Evolutionary conservation across 2,329 filamentous ascomycete genomes (phyloP).

Genomic region (Balansia obtecta): DNA sequence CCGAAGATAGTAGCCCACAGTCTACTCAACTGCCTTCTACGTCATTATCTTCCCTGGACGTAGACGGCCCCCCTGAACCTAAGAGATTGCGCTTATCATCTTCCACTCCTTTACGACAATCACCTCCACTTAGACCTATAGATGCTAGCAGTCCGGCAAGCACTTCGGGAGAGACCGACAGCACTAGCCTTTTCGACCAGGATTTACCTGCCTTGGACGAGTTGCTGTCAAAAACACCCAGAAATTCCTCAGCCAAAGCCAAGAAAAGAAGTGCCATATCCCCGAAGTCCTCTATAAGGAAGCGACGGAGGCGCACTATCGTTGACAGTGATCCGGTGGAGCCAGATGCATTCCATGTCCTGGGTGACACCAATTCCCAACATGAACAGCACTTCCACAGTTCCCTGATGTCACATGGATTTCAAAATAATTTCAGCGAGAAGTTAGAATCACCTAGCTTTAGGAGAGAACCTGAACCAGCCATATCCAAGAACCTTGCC

Average conservation of each 20-base stretch:
- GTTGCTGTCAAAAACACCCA: conserved; percentile 15
- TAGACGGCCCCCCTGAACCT: conserved; percentile 10
- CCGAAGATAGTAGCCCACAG: conserved; percentile 38
- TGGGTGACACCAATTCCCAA: not conserved
- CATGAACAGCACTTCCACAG: not conserved
- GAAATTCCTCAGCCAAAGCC: conserved; percentile 6
- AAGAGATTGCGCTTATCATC: conserved; percentile 14
- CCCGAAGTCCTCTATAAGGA: conserved; percentile 16
- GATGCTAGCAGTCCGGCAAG: conserved; percentile 22
- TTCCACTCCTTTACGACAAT: conserved; percentile 18
- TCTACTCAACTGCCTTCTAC: conserved; percentile 18
- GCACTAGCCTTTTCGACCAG: conserved; percentile 23
- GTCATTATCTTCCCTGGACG: conserved; percentile 21
- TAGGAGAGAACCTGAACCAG: not conserved
- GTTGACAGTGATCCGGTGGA: conserved; percentile 21
- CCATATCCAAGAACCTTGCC: not conserved
- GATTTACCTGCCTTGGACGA: conserved; percentile 26
- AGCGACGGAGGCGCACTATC: conserved; percentile 18
- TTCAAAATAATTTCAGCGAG: not conserved
- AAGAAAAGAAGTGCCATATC: conserved; percentile 14
- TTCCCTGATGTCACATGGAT: not conserved
- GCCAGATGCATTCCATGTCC: not conserved
- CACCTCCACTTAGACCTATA: conserved; percentile 13
- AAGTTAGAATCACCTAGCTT: not conserved
- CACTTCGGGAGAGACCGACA: conserved; percentile 23